Evolutionary conservation across 768 basidiomycete species (phyloP).

Genomic region (Tulasnella calospora): DNA sequence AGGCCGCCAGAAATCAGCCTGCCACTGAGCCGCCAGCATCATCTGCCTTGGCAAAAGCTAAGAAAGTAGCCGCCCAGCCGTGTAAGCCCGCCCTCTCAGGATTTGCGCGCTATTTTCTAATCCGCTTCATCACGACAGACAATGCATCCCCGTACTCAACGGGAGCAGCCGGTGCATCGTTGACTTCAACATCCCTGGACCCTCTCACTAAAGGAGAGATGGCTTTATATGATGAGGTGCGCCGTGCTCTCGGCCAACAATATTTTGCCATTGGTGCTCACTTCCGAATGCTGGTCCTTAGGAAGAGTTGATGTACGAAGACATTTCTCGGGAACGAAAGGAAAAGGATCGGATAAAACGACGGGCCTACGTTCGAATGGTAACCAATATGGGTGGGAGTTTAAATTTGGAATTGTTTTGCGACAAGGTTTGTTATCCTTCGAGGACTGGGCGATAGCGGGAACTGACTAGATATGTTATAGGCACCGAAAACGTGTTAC

Average conservation of each 20-base stretch:
- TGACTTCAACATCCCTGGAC: slow-evolving; percentile 89
- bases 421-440: slow-evolving; percentile 58
- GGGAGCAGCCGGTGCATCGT: slow-evolving; percentile 83
- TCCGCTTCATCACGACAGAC: slow-evolving; percentile 46
- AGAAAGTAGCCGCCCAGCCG: slow-evolving; percentile 51
- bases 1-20: slow-evolving; percentile 23
- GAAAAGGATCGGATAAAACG: slow-evolving; percentile 89
- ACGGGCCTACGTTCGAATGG: slow-evolving; percentile 91
- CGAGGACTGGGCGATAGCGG: neutral
- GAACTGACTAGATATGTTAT: neutral
- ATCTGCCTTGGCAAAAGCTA: slow-evolving; percentile 33
- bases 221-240: slow-evolving; percentile 89
- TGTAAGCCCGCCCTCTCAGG: slow-evolving; percentile 45
- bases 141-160: slow-evolving; percentile 88
- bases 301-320: slow-evolving; percentile 98
- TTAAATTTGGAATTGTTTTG: slow-evolving; percentile 81
- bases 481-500: slow-evolving; percentile 98
- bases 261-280: neutral
- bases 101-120: neutral
- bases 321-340: slow-evolving; percentile 83
- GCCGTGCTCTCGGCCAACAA: slow-evolving; percentile 27
- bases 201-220: slow-evolving; percentile 66
- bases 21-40: slow-evolving; percentile 21
- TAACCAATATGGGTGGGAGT: slow-evolving; percentile 81
- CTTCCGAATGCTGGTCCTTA: slow-evolving; percentile 32